Conservation (phyloP, 2,329 filamentous ascomycete genomes). For the Davidsoniella eucalypti region DNA sequence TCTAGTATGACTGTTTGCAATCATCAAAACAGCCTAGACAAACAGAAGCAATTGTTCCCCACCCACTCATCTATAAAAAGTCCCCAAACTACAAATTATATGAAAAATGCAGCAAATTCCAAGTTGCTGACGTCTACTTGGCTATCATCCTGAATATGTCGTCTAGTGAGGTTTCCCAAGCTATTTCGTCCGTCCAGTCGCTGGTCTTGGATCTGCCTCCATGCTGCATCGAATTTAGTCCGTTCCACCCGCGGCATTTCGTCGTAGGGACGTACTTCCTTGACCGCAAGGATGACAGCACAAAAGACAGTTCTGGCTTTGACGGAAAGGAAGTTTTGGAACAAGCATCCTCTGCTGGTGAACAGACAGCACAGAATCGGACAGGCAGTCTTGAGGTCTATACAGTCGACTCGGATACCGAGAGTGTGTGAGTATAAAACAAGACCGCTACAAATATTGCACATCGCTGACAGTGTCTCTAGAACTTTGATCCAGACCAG, state of each 20-base stretch:
- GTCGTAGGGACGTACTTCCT: constrained; percentile 77
- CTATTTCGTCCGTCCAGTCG: constrained; percentile 29
- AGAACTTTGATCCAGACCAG: constrained; percentile 40
- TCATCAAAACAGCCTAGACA: too few relatives aligned
- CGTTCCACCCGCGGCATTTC: constrained; percentile 44
- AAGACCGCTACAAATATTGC: constrained; percentile 1
- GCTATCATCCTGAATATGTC: neutral
- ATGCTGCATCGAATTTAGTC: constrained; percentile 63
- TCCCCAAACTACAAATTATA: too few relatives aligned
- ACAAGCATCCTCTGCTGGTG: neutral
- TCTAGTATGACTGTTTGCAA: too few relatives aligned
- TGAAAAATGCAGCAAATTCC: too few relatives aligned
- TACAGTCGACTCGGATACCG: constrained; percentile 1
- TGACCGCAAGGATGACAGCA: constrained; percentile 27
- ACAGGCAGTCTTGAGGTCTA: constrained; percentile 58
- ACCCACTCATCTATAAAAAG: too few relatives aligned
- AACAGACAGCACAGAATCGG: constrained; percentile 39
- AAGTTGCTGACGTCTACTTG: too few relatives aligned
- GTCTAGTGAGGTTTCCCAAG: neutral
- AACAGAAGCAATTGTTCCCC: too few relatives aligned
- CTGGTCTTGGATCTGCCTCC: constrained; percentile 49
- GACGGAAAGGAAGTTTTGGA: too few relatives aligned
- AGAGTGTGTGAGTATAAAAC: constrained; percentile 6
- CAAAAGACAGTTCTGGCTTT: neutral
- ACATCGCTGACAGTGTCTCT: neutral